Evolutionary conservation across 129 eudicot genomes (phyloP).

Genomic region (Helichrysum umbraculigerum): DNA sequence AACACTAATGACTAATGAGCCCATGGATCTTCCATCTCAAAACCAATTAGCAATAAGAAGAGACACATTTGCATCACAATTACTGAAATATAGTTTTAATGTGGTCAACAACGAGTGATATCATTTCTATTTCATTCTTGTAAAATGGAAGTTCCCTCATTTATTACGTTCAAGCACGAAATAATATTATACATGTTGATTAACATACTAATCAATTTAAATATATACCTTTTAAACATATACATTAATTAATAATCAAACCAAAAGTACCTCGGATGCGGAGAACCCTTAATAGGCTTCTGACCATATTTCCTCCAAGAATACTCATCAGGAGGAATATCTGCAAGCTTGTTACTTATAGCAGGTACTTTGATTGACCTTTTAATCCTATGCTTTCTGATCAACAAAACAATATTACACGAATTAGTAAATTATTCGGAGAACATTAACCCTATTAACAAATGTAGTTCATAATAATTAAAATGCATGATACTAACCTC

Average conservation of each 20-base stretch:
- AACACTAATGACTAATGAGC: not conserved
- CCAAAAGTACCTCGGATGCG: conserved; percentile 81
- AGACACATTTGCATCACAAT: conserved; percentile 9
- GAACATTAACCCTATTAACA: not conserved
- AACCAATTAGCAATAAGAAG: conserved; percentile 5
- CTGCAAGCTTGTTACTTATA: conserved; percentile 96
- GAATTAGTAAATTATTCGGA: not conserved
- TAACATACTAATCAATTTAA: not conserved
- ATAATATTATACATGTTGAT: not conserved
- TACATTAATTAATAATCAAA: not conserved
- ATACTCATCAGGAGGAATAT: conserved; percentile 96
- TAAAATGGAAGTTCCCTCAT: not conserved
- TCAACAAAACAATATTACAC: conserved; percentile 4
- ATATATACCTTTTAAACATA: too few relatives aligned
- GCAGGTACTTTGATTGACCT: conserved; percentile 98
- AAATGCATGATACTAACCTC: conserved; percentile 48
- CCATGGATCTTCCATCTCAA: not conserved
- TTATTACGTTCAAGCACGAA: not conserved
- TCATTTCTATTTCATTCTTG: not conserved
- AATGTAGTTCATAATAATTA: not conserved
- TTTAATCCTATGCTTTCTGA: conserved; percentile 90
- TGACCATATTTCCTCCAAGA: conserved; percentile 99
- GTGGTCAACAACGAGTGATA: conserved; percentile 3
- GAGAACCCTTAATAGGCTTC: conserved; percentile 98
- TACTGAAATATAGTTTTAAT: not conserved